A percentile compares a stretch with the other conserved stretches of the same genome.
These are phyloP conservation scores for Fusarium illudens DNA, from an alignment of 2,329 filamentous ascomycete genomes.

Conservation along the genomic window DNA sequence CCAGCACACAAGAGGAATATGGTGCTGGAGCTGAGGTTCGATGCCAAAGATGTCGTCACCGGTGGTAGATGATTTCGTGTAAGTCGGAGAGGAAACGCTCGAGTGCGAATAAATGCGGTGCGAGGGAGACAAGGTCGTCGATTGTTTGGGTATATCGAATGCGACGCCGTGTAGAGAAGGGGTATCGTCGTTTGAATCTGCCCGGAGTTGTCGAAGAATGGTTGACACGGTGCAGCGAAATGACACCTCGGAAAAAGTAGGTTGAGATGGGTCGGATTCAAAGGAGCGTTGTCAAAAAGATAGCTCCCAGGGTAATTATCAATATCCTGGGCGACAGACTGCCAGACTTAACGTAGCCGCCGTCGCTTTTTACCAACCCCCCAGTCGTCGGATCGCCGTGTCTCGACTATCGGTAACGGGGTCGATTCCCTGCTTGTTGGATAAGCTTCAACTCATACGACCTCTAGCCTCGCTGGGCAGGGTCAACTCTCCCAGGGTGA, in stretches of 20 bases:
- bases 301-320: conserved; percentile 29
- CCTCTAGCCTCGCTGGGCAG: conserved; percentile 9
- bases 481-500: conserved; percentile 7
- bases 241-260: conserved; percentile 9
- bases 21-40: conserved; percentile 13
- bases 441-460: conserved; percentile 25
- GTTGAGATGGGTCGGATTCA: conserved; percentile 16
- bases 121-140: conserved; percentile 1
- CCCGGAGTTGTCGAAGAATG: conserved; percentile 5
- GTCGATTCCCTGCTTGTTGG: conserved; percentile 19
- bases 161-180: conserved; percentile 23
- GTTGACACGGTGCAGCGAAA: not conserved
- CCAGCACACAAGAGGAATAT: conserved; percentile 15
- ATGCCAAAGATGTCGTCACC: conserved; percentile 6
- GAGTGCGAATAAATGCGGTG: conserved; percentile 4
- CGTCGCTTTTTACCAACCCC: conserved; percentile 33
- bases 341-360: conserved; percentile 12
- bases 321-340: conserved; percentile 23
- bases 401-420: conserved; percentile 1
- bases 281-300: conserved; percentile 26
- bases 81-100: conserved; percentile 22
- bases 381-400: conserved; percentile 29
- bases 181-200: not conserved
- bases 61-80: conserved; percentile 18
- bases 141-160: conserved; percentile 21